Conservation (phyloP, 2,329 filamentous ascomycete species). For the Aspergillus neotritici region DNA sequence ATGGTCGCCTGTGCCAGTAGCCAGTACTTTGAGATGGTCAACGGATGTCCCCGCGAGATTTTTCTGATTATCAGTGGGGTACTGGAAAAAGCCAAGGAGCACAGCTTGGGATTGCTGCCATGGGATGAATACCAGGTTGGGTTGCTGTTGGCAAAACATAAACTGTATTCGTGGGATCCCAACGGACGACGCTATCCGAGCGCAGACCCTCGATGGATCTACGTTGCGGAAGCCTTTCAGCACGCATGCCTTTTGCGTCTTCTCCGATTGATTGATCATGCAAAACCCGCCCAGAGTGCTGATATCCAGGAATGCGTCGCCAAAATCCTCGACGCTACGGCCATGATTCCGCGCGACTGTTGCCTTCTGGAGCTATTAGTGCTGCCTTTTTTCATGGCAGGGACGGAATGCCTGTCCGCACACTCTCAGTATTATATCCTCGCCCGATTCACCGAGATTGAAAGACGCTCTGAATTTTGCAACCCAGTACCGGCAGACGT, state of each 20-base stretch:
- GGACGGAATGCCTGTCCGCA: conserved; percentile 21
- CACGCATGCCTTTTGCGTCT: conserved; percentile 25
- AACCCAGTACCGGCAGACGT: conserved; percentile 18
- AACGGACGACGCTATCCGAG: conserved; percentile 19
- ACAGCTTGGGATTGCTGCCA: conserved; percentile 16
- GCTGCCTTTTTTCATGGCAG: conserved; percentile 27
- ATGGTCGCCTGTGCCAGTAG: conserved; percentile 21
- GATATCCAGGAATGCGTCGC: conserved; percentile 24
- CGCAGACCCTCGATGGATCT: conserved; percentile 20
- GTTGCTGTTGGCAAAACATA: conserved; percentile 13
- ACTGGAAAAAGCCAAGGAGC: conserved; percentile 23
- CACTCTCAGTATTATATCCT: conserved; percentile 29
- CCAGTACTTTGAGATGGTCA: conserved; percentile 24
- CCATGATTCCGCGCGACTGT: conserved; percentile 18
- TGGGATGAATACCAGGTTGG: conserved; percentile 16
- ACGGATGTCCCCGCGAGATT: conserved; percentile 27
- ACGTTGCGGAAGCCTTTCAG: conserved; percentile 22
- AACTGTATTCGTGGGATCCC: conserved; percentile 20
- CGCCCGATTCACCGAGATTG: conserved; percentile 20
- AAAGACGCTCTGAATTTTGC: conserved; percentile 22
- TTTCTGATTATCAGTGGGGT: conserved; percentile 25
- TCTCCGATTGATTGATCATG: conserved; percentile 21
- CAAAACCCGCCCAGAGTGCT: conserved; percentile 12
- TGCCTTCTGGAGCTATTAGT: conserved; percentile 24
- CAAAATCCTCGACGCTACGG: conserved; percentile 22